These are phyloP conservation scores for Macrocybe gigantea DNA, from an alignment of 768 basidiomycete genomes.

Conservation along the genomic window DNA sequence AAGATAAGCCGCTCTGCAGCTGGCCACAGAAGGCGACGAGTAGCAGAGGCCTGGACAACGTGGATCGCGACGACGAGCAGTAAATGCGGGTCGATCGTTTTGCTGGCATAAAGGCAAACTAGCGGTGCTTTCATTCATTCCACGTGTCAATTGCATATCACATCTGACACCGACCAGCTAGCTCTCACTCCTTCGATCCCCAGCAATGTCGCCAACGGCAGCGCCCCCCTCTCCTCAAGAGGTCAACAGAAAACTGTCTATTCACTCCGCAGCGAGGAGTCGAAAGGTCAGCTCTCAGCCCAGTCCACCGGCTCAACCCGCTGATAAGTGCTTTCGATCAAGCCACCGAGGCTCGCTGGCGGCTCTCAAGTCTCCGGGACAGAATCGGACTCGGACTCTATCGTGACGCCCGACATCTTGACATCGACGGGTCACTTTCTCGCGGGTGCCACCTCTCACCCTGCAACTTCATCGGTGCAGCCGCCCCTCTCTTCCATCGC, in stretches of 20 bases:
- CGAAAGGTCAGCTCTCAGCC: conserved; percentile 32
- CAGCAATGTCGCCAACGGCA: conserved; percentile 32
- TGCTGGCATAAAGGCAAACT: background rate
- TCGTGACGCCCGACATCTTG: conserved; percentile 47
- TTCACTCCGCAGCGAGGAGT: conserved; percentile 56
- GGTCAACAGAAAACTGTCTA: conserved; percentile 78
- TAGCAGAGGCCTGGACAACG: background rate
- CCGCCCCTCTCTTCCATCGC: conserved; percentile 73
- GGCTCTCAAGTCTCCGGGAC: conserved; percentile 52
- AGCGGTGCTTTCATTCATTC: background rate
- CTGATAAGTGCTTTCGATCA: conserved; percentile 3
- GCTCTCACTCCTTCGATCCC: too few relatives aligned
- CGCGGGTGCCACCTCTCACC: conserved; percentile 16
- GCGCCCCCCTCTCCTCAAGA: conserved; percentile 83
- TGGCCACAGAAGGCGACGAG: too few relatives aligned
- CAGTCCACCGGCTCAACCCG: conserved; percentile 4
- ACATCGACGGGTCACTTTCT: conserved; percentile 30
- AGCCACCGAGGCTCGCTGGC: conserved; percentile 15
- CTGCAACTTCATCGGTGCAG: conserved; percentile 28
- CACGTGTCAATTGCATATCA: background rate
- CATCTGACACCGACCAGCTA: background rate
- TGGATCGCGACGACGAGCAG: conserved; percentile 2
- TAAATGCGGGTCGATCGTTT: background rate
- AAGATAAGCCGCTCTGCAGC: too few relatives aligned
- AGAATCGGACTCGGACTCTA: conserved; percentile 84